Percentiles rank a stretch among this genome's conserved stretches.
Evolutionary conservation across 2,329 filamentous ascomycete genomes (phyloP).

Genomic region (Tolypocladium ophioglossoides): DNA sequence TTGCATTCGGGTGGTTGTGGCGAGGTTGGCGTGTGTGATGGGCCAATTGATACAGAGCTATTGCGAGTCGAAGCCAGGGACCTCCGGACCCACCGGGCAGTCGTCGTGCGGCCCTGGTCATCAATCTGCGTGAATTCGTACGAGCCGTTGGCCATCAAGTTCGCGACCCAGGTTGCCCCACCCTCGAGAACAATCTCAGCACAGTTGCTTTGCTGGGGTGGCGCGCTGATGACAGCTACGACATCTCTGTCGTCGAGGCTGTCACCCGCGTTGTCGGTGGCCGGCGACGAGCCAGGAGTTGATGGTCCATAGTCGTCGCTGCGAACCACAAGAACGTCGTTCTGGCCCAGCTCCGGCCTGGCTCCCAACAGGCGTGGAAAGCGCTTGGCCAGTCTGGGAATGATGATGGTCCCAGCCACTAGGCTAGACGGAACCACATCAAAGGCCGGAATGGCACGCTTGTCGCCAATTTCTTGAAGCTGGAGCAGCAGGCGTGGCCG

Average conservation of each 20-base stretch:
- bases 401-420: conserved; percentile 42
- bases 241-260: conserved; percentile 40
- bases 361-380: conserved; percentile 55
- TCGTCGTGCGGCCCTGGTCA: conserved; percentile 44
- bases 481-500: conserved; percentile 62
- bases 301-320: conserved; percentile 52
- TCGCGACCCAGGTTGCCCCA: conserved; percentile 48
- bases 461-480: conserved; percentile 53
- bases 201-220: conserved; percentile 37
- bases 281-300: conserved; percentile 14
- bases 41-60: conserved; percentile 7
- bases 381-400: conserved; percentile 46
- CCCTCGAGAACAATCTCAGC: conserved; percentile 58
- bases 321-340: conserved; percentile 61
- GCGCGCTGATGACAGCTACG: conserved; percentile 58
- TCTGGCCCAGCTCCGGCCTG: conserved; percentile 52
- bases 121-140: conserved; percentile 57
- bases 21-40: conserved; percentile 10
- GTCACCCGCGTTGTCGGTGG: conserved; percentile 33
- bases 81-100: conserved; percentile 59
- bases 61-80: conserved; percentile 10
- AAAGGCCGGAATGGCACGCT: conserved; percentile 55
- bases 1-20: conserved; percentile 33
- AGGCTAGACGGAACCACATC: conserved; percentile 64
- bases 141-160: conserved; percentile 40